Percentiles rank a stretch among this genome's conserved stretches.
phyloP scores from a whole-genome alignment of 345 rosid genomes.

The Barbarea vulgaris region DNA sequence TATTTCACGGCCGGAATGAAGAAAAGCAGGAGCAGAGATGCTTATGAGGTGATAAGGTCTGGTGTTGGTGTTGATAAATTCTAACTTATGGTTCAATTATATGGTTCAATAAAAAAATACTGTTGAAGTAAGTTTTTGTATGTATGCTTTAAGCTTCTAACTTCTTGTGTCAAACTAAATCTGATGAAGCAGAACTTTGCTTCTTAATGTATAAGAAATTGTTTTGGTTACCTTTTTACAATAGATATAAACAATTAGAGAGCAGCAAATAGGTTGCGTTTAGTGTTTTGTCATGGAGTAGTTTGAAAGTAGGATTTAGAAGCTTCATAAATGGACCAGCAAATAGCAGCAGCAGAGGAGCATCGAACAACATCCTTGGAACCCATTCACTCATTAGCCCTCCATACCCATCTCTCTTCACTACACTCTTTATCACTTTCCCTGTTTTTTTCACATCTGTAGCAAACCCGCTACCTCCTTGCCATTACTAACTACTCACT shows the following conservation, averaged over 20 bases:
- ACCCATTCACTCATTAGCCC: conserved; percentile 2
- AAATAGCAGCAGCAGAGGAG: conserved; percentile 8
- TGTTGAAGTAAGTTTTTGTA: background rate
- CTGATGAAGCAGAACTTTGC: conserved; percentile 22
- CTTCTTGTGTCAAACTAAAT: background rate
- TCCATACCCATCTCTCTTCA: background rate
- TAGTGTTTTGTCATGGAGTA: conserved; percentile 2
- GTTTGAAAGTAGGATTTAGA: conserved; percentile 13
- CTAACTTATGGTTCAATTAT: conserved; percentile 39
- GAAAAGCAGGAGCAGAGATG: conserved; percentile 72
- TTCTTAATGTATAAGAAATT: conserved; percentile 13
- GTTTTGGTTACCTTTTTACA: background rate
- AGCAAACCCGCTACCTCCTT: conserved; percentile 58
- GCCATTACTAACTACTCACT: conserved; percentile 44
- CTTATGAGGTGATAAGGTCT: conserved; percentile 78
- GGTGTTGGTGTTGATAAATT: conserved; percentile 79
- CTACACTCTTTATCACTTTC: background rate
- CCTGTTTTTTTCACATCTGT: conserved; percentile 41
- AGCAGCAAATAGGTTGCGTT: background rate
- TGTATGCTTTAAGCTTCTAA: conserved; percentile 19
- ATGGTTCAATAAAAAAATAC: background rate
- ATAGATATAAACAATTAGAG: background rate
- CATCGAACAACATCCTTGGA: conserved; percentile 2
- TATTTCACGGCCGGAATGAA: conserved; percentile 80
- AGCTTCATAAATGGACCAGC: conserved; percentile 6